phyloP scores from a whole-genome alignment of 177 flowering plant genomes.

The Vitis hybrid region DNA sequence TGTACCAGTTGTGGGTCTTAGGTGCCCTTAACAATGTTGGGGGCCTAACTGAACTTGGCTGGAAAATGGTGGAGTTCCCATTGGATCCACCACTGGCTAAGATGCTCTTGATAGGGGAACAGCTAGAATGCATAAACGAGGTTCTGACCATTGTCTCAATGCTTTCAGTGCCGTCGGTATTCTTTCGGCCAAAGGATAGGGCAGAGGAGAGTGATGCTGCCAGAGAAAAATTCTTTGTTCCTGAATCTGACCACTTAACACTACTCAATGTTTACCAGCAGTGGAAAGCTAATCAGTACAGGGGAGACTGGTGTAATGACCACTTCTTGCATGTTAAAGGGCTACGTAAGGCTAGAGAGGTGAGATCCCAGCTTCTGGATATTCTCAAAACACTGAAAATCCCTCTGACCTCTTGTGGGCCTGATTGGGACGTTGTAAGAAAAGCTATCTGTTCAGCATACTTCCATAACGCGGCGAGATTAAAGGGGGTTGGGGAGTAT shows the following conservation, averaged over 20 bases:
- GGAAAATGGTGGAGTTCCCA: constrained; percentile 96
- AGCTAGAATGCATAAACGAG: constrained; percentile 64
- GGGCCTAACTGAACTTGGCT: constrained; percentile 64
- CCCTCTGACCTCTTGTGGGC: constrained; percentile 61
- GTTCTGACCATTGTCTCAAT: constrained; percentile 82
- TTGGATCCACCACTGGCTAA: constrained; percentile 90
- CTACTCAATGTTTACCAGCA: constrained; percentile 85
- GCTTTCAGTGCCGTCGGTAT: constrained; percentile 93
- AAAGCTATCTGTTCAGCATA: constrained; percentile 94
- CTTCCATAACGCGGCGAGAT: constrained; percentile 83
- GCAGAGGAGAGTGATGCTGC: constrained; percentile 96
- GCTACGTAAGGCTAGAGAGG: constrained; percentile 83
- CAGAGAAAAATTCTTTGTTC: constrained; percentile 85
- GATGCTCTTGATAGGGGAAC: constrained; percentile 81
- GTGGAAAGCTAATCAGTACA: constrained; percentile 76
- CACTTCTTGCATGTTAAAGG: constrained; percentile 91
- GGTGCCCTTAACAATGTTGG: constrained; percentile 93
- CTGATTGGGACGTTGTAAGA: constrained; percentile 75
- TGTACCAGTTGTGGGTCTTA: constrained; percentile 98
- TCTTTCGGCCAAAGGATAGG: constrained; percentile 88
- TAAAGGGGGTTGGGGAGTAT: constrained; percentile 90
- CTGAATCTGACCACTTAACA: constrained; percentile 91
- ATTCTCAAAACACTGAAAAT: constrained; percentile 77
- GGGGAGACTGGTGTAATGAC: constrained; percentile 97
- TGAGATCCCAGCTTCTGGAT: constrained; percentile 85